These are phyloP conservation scores for Letharia lupina DNA, from an alignment of 495 filamentous ascomycete species.

Conservation along the genomic window DNA sequence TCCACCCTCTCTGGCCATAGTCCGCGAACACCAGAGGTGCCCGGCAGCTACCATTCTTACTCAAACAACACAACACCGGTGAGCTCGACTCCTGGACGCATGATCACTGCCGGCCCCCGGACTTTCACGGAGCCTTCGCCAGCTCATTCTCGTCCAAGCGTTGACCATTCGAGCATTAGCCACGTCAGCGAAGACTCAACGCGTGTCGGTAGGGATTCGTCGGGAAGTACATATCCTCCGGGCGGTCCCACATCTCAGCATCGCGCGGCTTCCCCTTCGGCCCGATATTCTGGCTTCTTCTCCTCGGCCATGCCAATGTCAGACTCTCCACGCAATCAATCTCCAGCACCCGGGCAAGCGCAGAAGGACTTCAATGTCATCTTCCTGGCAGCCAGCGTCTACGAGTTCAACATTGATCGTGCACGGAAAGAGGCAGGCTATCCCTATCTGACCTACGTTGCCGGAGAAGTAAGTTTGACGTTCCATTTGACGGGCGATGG, in stretches of 20 bases:
- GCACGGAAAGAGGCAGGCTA: conserved; percentile 89
- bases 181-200: conserved; percentile 23
- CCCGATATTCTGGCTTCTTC: conserved; percentile 56
- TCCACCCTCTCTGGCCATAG: conserved; percentile 41
- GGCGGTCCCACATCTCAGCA: conserved; percentile 14
- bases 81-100: conserved; percentile 19
- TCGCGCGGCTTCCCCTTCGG: conserved; percentile 21
- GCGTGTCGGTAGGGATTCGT: conserved; percentile 2
- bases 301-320: conserved; percentile 79
- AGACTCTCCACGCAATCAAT: conserved; percentile 43
- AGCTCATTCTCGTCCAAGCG: conserved; percentile 20
- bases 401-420: conserved; percentile 91
- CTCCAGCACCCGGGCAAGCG: conserved; percentile 26
- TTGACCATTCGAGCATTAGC: conserved; percentile 18
- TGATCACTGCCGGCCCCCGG: conserved; percentile 17
- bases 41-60: conserved; percentile 27
- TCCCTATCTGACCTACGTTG: conserved; percentile 90
- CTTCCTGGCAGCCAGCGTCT: conserved; percentile 88
- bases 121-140: conserved; percentile 21
- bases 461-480: conserved; percentile 59
- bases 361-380: conserved; percentile 46
- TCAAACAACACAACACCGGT: conserved; percentile 25
- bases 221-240: conserved; percentile 15
- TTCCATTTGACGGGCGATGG: neutral
- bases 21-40: conserved; percentile 26